Conservation (phyloP, 1,139 yeast genomes). For the Chernovozyma sophiae-reginae region DNA sequence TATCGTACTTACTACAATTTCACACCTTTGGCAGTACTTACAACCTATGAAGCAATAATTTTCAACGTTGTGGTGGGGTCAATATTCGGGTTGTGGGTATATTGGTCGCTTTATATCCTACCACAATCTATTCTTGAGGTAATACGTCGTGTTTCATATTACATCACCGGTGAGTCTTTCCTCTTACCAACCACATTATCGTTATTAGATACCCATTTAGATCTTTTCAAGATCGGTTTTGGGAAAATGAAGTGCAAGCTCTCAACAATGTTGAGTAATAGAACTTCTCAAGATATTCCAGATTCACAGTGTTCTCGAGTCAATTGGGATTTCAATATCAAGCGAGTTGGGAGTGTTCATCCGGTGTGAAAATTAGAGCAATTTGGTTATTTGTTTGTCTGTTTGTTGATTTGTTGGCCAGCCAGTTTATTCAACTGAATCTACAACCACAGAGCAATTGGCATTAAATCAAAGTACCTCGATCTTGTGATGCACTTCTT, state of each 20-base stretch:
- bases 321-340: constrained; percentile 1
- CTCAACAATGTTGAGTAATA: not conserved
- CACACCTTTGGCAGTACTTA: constrained; percentile 27
- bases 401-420: too few relatives aligned
- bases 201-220: not conserved
- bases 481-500: too few relatives aligned
- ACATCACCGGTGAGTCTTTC: constrained; percentile 18
- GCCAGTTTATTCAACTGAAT: too few relatives aligned
- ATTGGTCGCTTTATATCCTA: constrained; percentile 15
- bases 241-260: not conserved
- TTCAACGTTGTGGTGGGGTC: constrained; percentile 17
- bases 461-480: too few relatives aligned
- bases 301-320: not conserved
- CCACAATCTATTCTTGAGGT: constrained; percentile 14
- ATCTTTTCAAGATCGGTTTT: not conserved
- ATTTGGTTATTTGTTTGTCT: too few relatives aligned
- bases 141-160: constrained; percentile 15
- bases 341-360: not conserved
- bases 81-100: constrained; percentile 14
- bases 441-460: too few relatives aligned
- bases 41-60: constrained; percentile 18
- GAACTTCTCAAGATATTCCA: not conserved
- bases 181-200: not conserved
- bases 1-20: constrained; percentile 24
- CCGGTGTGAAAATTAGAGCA: too few relatives aligned